Base-by-base conservation (phyloP, 768 basidiomycete species). In the Coprinopsis cinerea region DNA sequence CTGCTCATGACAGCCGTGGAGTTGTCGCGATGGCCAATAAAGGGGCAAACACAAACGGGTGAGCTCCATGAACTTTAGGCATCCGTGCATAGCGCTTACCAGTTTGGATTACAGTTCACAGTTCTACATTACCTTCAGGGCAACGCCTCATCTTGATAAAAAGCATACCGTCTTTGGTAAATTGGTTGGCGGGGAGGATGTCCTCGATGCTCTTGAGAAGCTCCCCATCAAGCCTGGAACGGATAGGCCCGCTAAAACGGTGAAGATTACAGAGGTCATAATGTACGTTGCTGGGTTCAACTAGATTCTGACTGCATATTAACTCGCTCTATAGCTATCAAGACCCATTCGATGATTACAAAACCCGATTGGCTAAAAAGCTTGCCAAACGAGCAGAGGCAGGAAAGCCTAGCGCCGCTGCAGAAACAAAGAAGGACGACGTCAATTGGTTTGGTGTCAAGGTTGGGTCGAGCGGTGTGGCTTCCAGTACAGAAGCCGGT, bases 111-210 rank as follows among this genome's bases (percentile, higher is more conserved):
- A 23, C 47, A 92, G 91, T 13, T 92, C 92, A 2, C 95, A 97
- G 61, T 99, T 92, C 68, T 98, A 91, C 65, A 61, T 98, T 39
- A 93, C 95, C 0, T 98, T 97, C 75, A 79, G 75, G 46, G 68
- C 84, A 1, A 78, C 91, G 5, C 77, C 89, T 0, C 82, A 98
- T 64, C 79, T 99, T 18, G 89, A 98, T 66, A 87, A 82, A 52
- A 93, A 94, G 60, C 92, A 94, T 60, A 94, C 93, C 0, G 96
- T 98, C 1, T 99, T 98, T 60, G 96, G 96, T 2, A 94, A 95
- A 57, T 75, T 98, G 13, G 94, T 99, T 1, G 96, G 96, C 7
- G 96, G 95, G 17, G 90, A 95, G 62, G 90, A 94, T 24, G 83
- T 95, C 5, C 71, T 98, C 1, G 79, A 89, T 59, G 79, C 85